Percentiles rank a stretch among this genome's conserved stretches.
Conservation (phyloP, 805 yeast genomes). For the Yamadazyma phyllophila region DNA sequence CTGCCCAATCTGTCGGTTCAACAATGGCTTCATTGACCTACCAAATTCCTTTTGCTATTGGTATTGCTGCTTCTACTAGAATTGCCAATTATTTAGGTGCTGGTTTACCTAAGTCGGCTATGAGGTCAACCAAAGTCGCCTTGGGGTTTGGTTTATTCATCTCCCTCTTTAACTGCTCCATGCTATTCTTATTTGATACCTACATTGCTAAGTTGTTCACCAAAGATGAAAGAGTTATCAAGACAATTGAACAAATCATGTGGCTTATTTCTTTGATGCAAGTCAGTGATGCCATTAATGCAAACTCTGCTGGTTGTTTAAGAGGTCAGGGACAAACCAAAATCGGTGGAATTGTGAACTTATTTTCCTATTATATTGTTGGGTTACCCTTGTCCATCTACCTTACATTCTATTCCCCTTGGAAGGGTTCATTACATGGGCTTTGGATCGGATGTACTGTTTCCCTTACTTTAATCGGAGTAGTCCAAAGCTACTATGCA, state of each 20-base stretch:
- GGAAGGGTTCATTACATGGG: conserved; percentile 53
- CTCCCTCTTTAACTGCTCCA: conserved; percentile 31
- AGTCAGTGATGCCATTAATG: conserved; percentile 65
- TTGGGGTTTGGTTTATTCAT: conserved; percentile 35
- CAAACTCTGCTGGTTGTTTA: conserved; percentile 71
- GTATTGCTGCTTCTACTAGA: conserved; percentile 57
- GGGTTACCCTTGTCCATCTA: conserved; percentile 62
- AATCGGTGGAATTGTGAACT: conserved; percentile 58
- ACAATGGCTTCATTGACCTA: conserved; percentile 55
- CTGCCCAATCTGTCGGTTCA: conserved; percentile 46
- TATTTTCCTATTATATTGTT: conserved; percentile 56
- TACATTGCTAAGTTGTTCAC: conserved; percentile 51
- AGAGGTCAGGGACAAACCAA: conserved; percentile 77
- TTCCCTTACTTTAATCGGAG: conserved; percentile 50
- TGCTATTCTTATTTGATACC: conserved; percentile 29
- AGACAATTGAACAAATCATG: conserved; percentile 49
- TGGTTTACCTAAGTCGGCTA: conserved; percentile 36
- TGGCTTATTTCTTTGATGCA: conserved; percentile 69
- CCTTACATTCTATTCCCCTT: conserved; percentile 48
- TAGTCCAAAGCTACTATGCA: conserved; percentile 40
- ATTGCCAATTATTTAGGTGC: conserved; percentile 57
- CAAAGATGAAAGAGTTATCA: conserved; percentile 54
- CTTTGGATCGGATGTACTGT: conserved; percentile 61
- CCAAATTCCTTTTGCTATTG: conserved; percentile 58
- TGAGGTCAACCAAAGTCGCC: conserved; percentile 35